phyloP scores from a whole-genome alignment of 73 alveolate genomes.

The Paramecium biaurelia region DNA sequence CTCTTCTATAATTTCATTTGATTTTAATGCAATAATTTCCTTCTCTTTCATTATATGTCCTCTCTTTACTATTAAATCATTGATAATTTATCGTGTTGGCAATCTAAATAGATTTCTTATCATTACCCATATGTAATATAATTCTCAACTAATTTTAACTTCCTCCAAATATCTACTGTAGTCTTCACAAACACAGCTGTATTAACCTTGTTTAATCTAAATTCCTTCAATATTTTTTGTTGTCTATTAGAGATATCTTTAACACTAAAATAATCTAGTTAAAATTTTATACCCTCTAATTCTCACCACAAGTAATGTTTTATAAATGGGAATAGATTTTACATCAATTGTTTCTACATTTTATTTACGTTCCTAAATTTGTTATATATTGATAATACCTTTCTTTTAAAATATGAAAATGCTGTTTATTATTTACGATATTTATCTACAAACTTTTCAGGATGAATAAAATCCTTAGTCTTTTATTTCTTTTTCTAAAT shows the following conservation, averaged over 20 bases:
- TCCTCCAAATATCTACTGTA: constrained; percentile 11
- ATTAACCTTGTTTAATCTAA: constrained; percentile 33
- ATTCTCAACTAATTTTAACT: constrained; percentile 56
- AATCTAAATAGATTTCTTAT: background rate
- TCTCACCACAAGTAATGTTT: constrained; percentile 58
- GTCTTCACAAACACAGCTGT: constrained; percentile 51
- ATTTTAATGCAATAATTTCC: constrained; percentile 51
- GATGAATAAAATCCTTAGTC: constrained; percentile 38
- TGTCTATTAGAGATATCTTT: constrained; percentile 48
- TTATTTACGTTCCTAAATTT: background rate
- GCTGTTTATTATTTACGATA: constrained; percentile 58
- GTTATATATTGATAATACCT: background rate
- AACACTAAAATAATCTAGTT: background rate
- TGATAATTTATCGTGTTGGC: constrained; percentile 54
- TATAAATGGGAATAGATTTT: constrained; percentile 33
- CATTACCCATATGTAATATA: constrained; percentile 59
- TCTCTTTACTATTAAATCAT: constrained; percentile 55
- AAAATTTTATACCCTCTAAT: constrained; percentile 59
- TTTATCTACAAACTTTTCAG: constrained; percentile 55
- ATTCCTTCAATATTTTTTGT: constrained; percentile 28
- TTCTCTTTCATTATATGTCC: constrained; percentile 56
- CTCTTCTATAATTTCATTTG: constrained; percentile 58
- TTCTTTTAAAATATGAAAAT: constrained; percentile 51
- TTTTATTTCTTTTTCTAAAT: constrained; percentile 23
- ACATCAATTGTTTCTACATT: constrained; percentile 38